A percentile compares a stretch with the other conserved stretches of the same genome.
Conservation (phyloP, 192 early-diverging fungal genomes). For the Tieghemiomyces parasiticus region DNA sequence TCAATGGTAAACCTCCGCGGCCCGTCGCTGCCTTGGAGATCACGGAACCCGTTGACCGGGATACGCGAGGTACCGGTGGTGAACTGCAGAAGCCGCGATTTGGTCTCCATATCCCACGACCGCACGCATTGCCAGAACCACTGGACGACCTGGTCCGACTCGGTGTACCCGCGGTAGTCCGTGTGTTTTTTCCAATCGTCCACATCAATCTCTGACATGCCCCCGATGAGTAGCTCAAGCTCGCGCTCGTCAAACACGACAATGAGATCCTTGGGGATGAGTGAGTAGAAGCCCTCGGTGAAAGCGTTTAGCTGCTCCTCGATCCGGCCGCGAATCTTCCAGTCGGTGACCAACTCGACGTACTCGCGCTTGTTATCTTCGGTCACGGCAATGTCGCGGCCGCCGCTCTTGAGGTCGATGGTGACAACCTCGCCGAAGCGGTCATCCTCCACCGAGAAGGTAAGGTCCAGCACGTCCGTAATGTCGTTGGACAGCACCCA, state of each 20-base stretch:
- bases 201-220: conserved; percentile 12
- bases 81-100: conserved; percentile 72
- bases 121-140: conserved; percentile 16
- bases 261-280: conserved; percentile 11
- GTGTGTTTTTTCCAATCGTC: conserved; percentile 16
- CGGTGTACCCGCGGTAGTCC: conserved; percentile 15
- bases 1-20: conserved; percentile 74
- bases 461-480: conserved; percentile 10
- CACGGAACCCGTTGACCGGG: conserved; percentile 84
- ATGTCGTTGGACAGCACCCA: conserved; percentile 17
- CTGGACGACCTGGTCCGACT: conserved; percentile 7
- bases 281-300: conserved; percentile 6
- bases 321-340: conserved; percentile 5
- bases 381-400: conserved; percentile 13
- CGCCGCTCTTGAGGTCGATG: conserved; percentile 13
- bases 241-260: conserved; percentile 16
- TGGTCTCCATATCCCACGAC: conserved; percentile 29
- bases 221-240: conserved; percentile 15
- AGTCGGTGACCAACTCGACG: conserved; percentile 11
- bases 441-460: conserved; percentile 13
- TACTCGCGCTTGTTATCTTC: conserved; percentile 15
- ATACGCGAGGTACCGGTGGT: conserved; percentile 83
- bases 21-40: conserved; percentile 76
- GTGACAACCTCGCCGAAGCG: conserved; percentile 12
- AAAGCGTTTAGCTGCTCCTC: conserved; percentile 11